Conservation (phyloP, 1,284 basidiomycete genomes). For the Marasmius oreades region DNA sequence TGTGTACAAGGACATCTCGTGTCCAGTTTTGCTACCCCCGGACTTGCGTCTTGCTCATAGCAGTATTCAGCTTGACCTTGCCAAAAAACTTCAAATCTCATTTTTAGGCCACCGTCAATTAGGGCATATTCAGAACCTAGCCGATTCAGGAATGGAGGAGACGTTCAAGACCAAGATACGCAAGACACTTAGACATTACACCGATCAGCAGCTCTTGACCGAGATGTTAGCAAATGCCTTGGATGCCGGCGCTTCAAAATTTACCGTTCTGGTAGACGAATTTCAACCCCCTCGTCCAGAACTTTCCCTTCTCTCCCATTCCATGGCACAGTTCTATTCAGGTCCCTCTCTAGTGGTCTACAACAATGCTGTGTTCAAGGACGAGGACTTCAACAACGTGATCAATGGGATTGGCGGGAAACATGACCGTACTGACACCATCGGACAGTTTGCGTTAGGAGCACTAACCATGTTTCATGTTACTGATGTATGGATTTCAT, state of each 20-base stretch:
- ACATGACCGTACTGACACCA: constrained; percentile 28
- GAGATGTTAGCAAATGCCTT: constrained; percentile 51
- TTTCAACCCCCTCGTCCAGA: constrained; percentile 1
- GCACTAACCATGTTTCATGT: constrained; percentile 48
- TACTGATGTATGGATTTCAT: constrained; percentile 34
- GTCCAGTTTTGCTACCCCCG: constrained; percentile 20
- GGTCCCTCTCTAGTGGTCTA: constrained; percentile 37
- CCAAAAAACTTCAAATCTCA: constrained; percentile 27
- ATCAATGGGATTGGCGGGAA: constrained; percentile 42
- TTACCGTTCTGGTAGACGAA: constrained; percentile 34
- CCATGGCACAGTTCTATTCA: constrained; percentile 28
- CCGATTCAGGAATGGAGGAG: constrained; percentile 29
- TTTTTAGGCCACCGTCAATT: constrained; percentile 30
- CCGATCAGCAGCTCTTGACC: constrained; percentile 34
- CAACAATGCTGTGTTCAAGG: constrained; percentile 39
- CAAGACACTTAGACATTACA: constrained; percentile 36
- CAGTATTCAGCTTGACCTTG: constrained; percentile 27
- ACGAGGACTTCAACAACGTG: constrained; percentile 42
- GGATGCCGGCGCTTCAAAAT: constrained; percentile 40
- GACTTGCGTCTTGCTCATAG: constrained; percentile 27
- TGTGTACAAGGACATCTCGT: constrained; percentile 37
- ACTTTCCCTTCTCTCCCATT: constrained; percentile 25
- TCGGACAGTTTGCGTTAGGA: constrained; percentile 49
- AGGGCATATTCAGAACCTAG: constrained; percentile 16
- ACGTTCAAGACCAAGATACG: constrained; percentile 28